Evolutionary conservation across 139 green algal species (phyloP), one percentile per base, ranked within the genome.

Genomic region (Chlorella sorokiniana): DNA sequence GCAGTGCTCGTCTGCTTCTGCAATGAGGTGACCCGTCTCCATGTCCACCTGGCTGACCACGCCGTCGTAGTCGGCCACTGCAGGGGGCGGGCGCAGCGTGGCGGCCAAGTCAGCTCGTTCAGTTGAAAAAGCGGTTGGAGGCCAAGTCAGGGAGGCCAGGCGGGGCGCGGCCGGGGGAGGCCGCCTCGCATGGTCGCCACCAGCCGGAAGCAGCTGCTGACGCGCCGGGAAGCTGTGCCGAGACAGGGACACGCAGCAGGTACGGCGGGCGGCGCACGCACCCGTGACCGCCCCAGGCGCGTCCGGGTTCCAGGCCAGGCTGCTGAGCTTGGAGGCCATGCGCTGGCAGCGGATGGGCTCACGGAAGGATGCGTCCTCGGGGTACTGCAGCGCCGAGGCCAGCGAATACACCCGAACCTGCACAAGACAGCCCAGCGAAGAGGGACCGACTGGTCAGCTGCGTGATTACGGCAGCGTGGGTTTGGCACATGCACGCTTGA

Each of bases 31-130:
- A 0, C 92, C 92, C 20, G 85, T 89, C 14, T 86, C 83, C 16
- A 95, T n/a, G 63, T 95, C 82, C 76, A 93, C 85, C 45, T 94
- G 85, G 16, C 59, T 72, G 41, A 96, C 88, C 23, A 89, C 88
- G 27, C 92, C 92, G 68, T 93, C 90, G 69, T 98, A 96, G 77
- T 98, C 95, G 0, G 90, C 89, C 14, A 93, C 90, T 59, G 78
- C 67, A 79, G 4, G 4, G 54, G 1, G 37, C 38, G 33, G 23
- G 27, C 9, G 25, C 35, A 70, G 54, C 0, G 8, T 35, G 11
- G 22, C 51, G 33, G 23, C 16, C 20, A 20, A 54, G 45, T 48
- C 51, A 64, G 45, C 44, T 48, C 35, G 33, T 10, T 52, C 3
- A 44, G 23, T 10, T 38, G 61, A n/a, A 29, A 10, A n/a, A 37